Base-by-base conservation (phyloP, 176 grass and related monocot genomes). In the Stipa capillata region DNA sequence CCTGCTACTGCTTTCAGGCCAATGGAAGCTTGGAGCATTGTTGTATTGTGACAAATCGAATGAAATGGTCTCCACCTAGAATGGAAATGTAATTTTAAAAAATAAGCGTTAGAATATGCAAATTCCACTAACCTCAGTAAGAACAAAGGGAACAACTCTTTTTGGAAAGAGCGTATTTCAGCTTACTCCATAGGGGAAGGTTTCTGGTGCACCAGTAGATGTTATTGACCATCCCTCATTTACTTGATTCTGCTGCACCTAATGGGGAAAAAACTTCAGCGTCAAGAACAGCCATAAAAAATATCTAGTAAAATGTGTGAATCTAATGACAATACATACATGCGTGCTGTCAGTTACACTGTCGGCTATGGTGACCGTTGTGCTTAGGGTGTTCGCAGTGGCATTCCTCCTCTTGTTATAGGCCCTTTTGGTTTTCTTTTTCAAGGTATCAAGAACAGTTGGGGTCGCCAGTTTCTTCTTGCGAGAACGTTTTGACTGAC, bases 21-120 rank as follows among this genome's bases (percentile, higher is more conserved):
- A 94, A 9, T 89, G 89, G 77, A 94, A 94, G 60, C 79, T 89
- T 25, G 83, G 86, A 36, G 77, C 72, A 48, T 66, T 90, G 79
- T 83, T 94, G 73, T 94, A 89, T 40, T 94, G 86, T 33, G 92
- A 82, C 59, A 94, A 82, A 89, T 94, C 89, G 61, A 94, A 94
- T 63, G 92, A 94, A 74, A 94, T 94, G 39, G 77, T 92, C 77
- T 95, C 92, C 25, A 87, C 89, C 92, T 94, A 56, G 13, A 74
- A 71, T 68, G 18, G 21, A 86, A 75, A 69, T n/a, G 16, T 60
- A 76, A 50, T 69, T 82, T 72, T 8, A 69, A 76, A 20, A 78
- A 43, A 67, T 23, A 18, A 85, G n/a, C 4, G 44, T 69, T 47
- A 67, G 52, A 9, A 52, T 75, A 78, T 17, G 1, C 31, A 8